phyloP scores from a whole-genome alignment of 2,329 filamentous ascomycete species.

The Colletotrichum sp. region DNA sequence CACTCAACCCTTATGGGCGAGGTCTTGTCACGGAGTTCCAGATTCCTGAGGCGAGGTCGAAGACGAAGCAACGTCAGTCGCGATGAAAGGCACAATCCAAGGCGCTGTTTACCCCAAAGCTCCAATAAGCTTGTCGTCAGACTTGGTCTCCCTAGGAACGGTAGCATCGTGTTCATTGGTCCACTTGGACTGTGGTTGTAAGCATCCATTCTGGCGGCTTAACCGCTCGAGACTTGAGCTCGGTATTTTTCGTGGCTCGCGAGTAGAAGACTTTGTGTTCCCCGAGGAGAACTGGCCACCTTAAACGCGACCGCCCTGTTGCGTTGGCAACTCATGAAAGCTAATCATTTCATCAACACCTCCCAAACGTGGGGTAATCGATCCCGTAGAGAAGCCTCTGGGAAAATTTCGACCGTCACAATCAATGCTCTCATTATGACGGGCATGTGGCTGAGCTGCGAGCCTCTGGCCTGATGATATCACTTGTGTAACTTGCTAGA shows the following conservation, averaged over 20 bases:
- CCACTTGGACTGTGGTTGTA: not conserved
- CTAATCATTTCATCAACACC: not conserved
- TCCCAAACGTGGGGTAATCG: not conserved
- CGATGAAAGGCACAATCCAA: not conserved
- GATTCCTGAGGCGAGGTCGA: fast-evolving
- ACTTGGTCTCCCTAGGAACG: not conserved
- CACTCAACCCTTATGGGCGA: fast-evolving
- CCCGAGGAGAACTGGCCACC: not conserved
- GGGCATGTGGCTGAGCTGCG: not conserved
- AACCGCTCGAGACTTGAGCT: not conserved
- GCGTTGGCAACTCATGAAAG: not conserved
- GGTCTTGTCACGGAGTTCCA: fast-evolving
- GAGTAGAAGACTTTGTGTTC: fast-evolving
- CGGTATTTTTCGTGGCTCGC: not conserved
- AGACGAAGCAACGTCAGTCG: not conserved
- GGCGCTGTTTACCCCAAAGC: fast-evolving
- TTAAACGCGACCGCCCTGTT: not conserved
- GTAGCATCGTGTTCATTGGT: not conserved
- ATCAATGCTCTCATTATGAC: not conserved
- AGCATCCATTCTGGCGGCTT: not conserved
- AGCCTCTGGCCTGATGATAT: not conserved
- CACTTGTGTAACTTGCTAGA: not conserved
- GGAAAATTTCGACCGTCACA: fast-evolving
- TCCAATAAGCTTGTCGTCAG: not conserved
- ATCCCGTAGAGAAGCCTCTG: not conserved